A percentile compares a stretch with the other conserved stretches of the same genome.
phyloP scores from a whole-genome alignment of 805 yeast species.

The Candida andamanensis region DNA sequence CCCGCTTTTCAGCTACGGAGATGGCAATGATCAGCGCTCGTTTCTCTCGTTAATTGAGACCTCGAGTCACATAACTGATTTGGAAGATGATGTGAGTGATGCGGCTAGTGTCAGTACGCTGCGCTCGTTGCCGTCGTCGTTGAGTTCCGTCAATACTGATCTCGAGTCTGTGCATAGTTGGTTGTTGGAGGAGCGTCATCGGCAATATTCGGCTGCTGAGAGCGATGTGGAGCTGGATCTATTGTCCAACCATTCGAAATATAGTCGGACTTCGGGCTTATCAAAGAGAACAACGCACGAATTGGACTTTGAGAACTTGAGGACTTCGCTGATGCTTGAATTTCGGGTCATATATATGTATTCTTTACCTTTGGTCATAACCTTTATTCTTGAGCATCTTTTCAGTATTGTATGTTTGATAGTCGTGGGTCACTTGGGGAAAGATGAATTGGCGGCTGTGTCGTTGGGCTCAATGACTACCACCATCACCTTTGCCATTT shows the following conservation, averaged over 20 bases:
- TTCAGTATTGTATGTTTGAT: slow-evolving; percentile 38
- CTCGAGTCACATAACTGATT: slow-evolving; percentile 24
- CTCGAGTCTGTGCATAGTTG: slow-evolving; percentile 26
- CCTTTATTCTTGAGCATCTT: slow-evolving; percentile 40
- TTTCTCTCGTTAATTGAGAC: slow-evolving; percentile 37
- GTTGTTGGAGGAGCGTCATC: slow-evolving; percentile 39
- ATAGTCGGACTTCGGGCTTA: slow-evolving; percentile 2
- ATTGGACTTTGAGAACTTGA: slow-evolving; percentile 25
- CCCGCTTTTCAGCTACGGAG: slow-evolving; percentile 40
- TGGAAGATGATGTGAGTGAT: slow-evolving; percentile 29
- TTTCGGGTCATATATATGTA: slow-evolving; percentile 23
- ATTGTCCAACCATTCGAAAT: slow-evolving; percentile 9
- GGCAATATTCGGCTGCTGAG: slow-evolving; percentile 22
- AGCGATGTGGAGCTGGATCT: slow-evolving; percentile 13
- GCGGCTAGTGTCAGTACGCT: slow-evolving; percentile 38
- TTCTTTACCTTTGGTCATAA: slow-evolving; percentile 35
- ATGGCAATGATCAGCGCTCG: slow-evolving; percentile 40
- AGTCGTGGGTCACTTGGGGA: slow-evolving; percentile 43
- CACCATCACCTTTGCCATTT: slow-evolving; percentile 39
- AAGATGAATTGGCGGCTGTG: slow-evolving; percentile 41
- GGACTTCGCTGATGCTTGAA: slow-evolving; percentile 25
- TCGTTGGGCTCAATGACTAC: slow-evolving; percentile 42
- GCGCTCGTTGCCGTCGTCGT: slow-evolving; percentile 37
- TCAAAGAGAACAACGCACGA: slow-evolving; percentile 2
- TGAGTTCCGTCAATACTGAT: slow-evolving; percentile 35